These are phyloP conservation scores for Cystofilobasidium macerans DNA, from an alignment of 768 basidiomycete genomes.

Conservation along the genomic window DNA sequence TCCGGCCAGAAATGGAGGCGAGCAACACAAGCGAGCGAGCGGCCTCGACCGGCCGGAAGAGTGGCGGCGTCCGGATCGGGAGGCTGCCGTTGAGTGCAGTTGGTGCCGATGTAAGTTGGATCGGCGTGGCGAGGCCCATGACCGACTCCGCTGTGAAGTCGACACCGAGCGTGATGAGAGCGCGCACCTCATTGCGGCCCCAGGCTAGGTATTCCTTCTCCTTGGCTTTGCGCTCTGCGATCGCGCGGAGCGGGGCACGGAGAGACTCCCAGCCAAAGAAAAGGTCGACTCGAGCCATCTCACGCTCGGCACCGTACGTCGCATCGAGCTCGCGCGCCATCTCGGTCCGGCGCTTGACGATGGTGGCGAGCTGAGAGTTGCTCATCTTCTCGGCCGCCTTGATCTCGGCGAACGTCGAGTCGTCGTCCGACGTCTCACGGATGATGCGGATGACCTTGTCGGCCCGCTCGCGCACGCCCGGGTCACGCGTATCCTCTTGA, in stretches of 20 bases:
- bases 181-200: conserved; percentile 2
- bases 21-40: conserved; percentile 2
- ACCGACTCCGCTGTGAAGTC: background rate
- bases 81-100: background rate
- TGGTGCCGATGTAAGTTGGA: too few species aligned
- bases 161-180: conserved; percentile 10
- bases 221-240: conserved; percentile 3
- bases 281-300: conserved; percentile 4
- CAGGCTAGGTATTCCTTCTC: conserved; percentile 3
- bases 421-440: conserved; percentile 9
- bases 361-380: background rate
- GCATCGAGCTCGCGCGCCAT: conserved; percentile 1
- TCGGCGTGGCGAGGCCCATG: background rate
- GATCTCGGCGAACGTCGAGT: background rate
- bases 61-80: background rate
- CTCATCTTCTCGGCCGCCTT: background rate
- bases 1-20: background rate
- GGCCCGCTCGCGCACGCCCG: conserved; percentile 4
- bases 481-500: conserved; percentile 4
- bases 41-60: conserved; percentile 5
- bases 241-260: background rate
- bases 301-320: conserved; percentile 11
- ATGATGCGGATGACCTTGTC: conserved; percentile 9
- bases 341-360: background rate
- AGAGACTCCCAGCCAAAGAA: conserved; percentile 14